A percentile compares a stretch with the other conserved stretches of the same genome.
phyloP scores from a whole-genome alignment of 2,329 filamentous ascomycete species.

The Xylaria sp. region DNA sequence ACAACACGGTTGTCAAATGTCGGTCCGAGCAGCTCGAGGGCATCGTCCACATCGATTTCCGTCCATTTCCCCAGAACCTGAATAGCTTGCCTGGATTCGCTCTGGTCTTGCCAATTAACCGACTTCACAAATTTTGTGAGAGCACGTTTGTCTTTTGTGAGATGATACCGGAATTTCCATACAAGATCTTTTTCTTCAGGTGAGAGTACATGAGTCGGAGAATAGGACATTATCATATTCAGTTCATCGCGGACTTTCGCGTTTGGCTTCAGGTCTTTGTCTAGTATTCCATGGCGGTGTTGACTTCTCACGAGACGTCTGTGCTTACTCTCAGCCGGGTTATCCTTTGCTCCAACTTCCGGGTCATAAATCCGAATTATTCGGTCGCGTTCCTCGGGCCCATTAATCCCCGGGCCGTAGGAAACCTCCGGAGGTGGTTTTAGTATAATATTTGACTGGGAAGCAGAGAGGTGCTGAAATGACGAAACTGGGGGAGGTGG shows the following conservation, averaged over 20 bases:
- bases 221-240: slow-evolving; percentile 90
- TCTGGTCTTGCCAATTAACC: slow-evolving; percentile 89
- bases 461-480: slow-evolving; percentile 71
- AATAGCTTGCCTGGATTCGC: slow-evolving; percentile 88
- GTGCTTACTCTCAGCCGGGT: slow-evolving; percentile 96
- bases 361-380: slow-evolving; percentile 92
- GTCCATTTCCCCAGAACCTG: slow-evolving; percentile 94
- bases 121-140: slow-evolving; percentile 98
- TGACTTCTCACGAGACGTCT: slow-evolving; percentile 90
- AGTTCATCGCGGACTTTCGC: slow-evolving; percentile 95
- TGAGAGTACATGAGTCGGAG: slow-evolving; percentile 87
- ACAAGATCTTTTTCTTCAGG: slow-evolving; percentile 95
- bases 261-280: slow-evolving; percentile 95
- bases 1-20: slow-evolving; percentile 91
- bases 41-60: slow-evolving; percentile 96
- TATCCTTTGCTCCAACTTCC: slow-evolving; percentile 88
- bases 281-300: slow-evolving; percentile 88
- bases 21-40: slow-evolving; percentile 90
- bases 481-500: slow-evolving; percentile 84
- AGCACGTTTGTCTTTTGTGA: slow-evolving; percentile 90
- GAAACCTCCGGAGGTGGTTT: slow-evolving; percentile 90
- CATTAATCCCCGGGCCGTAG: slow-evolving; percentile 88
- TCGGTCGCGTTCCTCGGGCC: slow-evolving; percentile 66
- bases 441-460: slow-evolving; percentile 75
- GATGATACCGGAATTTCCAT: slow-evolving; percentile 96